Conservation (phyloP, 1,284 basidiomycete genomes). For the Cutaneotrichosporon arboriforme region DNA sequence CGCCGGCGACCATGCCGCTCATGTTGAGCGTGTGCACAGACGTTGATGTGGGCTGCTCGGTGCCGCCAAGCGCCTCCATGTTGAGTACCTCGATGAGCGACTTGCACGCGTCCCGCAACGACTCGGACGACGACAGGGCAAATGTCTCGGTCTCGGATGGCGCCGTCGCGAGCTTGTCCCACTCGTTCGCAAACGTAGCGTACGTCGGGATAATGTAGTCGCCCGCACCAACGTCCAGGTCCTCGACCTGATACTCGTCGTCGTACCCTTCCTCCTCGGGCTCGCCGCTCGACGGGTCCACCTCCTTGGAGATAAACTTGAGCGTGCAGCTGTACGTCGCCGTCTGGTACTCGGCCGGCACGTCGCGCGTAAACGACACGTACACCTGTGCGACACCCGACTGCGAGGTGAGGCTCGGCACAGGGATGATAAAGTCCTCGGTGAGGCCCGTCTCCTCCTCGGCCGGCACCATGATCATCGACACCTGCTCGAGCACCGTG, state of each 20-base stretch:
- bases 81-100: slow-evolving; percentile 62
- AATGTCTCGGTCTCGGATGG: slow-evolving; percentile 87
- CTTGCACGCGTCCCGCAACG: slow-evolving; percentile 53
- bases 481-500: slow-evolving; percentile 89
- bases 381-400: slow-evolving; percentile 79
- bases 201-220: slow-evolving; percentile 93
- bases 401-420: slow-evolving; percentile 62
- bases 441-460: slow-evolving; percentile 64
- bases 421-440: slow-evolving; percentile 93
- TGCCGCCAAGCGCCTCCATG: slow-evolving; percentile 93
- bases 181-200: slow-evolving; percentile 83
- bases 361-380: slow-evolving; percentile 84
- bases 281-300: slow-evolving; percentile 92
- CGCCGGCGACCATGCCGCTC: slow-evolving; percentile 79
- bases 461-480: slow-evolving; percentile 83
- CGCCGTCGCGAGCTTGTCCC: slow-evolving; percentile 79
- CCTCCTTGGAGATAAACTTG: slow-evolving; percentile 94
- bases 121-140: slow-evolving; percentile 84
- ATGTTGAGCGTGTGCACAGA: slow-evolving; percentile 93
- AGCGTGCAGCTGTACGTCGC: slow-evolving; percentile 90
- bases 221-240: slow-evolving; percentile 83
- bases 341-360: slow-evolving; percentile 68
- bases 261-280: slow-evolving; percentile 98
- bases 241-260: slow-evolving; percentile 97
- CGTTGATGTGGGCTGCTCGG: slow-evolving; percentile 69